Evolutionary conservation across 257 asterid genomes (phyloP).

Genomic region (Verbascum thapsus): DNA sequence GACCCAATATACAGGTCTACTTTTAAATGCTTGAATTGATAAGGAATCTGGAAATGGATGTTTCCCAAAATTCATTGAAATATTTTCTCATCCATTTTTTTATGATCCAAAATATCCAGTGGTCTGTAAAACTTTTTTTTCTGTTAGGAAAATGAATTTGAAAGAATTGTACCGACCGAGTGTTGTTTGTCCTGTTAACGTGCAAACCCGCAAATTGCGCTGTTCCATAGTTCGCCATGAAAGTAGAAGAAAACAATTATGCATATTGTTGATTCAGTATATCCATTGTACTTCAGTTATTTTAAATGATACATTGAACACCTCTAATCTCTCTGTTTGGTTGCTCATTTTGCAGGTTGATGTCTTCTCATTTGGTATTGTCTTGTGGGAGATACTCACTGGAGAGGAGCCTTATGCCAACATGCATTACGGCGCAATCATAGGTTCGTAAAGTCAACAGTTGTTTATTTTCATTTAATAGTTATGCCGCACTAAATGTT

Average conservation of each 20-base stretch:
- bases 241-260: conserved; percentile 8
- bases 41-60: conserved; percentile 23
- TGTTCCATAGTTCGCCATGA: conserved; percentile 13
- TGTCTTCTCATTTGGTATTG: conserved; percentile 92
- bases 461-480: background rate
- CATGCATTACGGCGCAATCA: conserved; percentile 97
- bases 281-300: background rate
- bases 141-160: conserved; percentile 7
- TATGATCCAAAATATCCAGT: conserved; percentile 1
- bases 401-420: conserved; percentile 97
- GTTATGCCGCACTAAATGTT: background rate
- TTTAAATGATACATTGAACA: conserved; percentile 10
- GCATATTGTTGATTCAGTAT: conserved; percentile 15
- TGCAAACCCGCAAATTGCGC: conserved; percentile 21
- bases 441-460: conserved; percentile 20
- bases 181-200: conserved; percentile 14
- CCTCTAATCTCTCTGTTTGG: conserved; percentile 13
- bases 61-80: conserved; percentile 1
- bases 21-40: conserved; percentile 24
- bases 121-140: conserved; percentile 17
- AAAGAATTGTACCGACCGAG: conserved; percentile 2
- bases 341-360: conserved; percentile 62
- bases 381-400: conserved; percentile 96
- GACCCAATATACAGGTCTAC: conserved; percentile 10
- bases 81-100: background rate